Conservation (phyloP, 192 early-diverging fungal species). For the Radiomyces spectabilis region DNA sequence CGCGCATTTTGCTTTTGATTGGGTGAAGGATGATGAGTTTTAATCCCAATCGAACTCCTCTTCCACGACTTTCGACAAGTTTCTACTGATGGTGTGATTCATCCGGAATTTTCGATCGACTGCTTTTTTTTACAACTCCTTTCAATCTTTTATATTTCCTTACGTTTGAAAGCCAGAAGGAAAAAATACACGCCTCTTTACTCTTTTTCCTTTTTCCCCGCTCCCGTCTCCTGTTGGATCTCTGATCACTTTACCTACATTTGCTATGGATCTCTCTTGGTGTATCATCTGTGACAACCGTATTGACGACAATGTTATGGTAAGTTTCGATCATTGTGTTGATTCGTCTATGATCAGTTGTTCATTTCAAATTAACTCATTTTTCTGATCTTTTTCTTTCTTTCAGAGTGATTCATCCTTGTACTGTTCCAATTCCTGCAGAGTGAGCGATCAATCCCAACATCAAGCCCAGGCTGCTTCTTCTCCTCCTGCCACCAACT, state of each 20-base stretch:
- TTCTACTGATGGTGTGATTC: no score
- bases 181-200: no score
- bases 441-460: conserved; percentile 3
- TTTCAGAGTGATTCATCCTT: conserved; percentile 5
- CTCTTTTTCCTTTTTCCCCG: neutral
- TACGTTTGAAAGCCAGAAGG: neutral
- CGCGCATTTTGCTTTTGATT: no score
- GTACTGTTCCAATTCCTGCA: conserved; percentile 14
- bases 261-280: conserved; percentile 28
- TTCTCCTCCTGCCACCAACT: neutral
- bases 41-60: no score
- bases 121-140: neutral
- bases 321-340: neutral
- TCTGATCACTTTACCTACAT: no score
- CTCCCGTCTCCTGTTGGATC: no score
- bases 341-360: no score
- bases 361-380: neutral
- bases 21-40: no score
- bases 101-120: neutral
- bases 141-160: neutral
- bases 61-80: no score
- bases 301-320: conserved; percentile 16
- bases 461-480: neutral
- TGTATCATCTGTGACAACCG: conserved; percentile 27
- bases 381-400: neutral